These are phyloP conservation scores for Fusarium cyanostomum DNA, from an alignment of 2,329 filamentous ascomycete genomes.

Conservation along the genomic window DNA sequence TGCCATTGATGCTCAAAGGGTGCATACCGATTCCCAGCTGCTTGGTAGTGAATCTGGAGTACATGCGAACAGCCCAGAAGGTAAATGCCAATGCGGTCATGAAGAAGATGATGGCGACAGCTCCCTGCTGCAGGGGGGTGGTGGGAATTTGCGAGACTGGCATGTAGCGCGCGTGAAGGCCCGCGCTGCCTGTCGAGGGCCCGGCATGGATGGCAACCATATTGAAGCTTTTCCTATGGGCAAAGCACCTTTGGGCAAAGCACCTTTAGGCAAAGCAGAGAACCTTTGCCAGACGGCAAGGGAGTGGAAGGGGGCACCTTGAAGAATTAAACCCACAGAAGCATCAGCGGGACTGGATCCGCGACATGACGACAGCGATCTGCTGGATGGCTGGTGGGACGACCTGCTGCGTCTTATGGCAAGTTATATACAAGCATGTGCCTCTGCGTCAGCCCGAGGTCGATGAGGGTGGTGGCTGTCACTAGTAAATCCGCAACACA, in stretches of 20 bases:
- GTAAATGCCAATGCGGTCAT: conserved; percentile 28
- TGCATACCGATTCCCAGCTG: conserved; percentile 31
- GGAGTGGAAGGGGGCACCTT: not conserved
- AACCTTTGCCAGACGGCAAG: no score
- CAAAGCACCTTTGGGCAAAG: no score
- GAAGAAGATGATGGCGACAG: conserved; percentile 30
- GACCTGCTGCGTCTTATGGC: no score
- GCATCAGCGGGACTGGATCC: no score
- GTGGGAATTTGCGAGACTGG: conserved; percentile 24
- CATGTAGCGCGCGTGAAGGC: conserved; percentile 17
- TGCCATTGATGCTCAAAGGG: not conserved
- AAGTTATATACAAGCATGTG: no score
- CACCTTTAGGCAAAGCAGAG: no score
- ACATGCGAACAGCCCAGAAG: conserved; percentile 26
- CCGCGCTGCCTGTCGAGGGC: not conserved
- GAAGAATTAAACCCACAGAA: not conserved
- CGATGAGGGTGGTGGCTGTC: no score
- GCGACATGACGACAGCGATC: no score
- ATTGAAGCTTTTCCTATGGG: not conserved
- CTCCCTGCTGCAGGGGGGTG: conserved; percentile 29
- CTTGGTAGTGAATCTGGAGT: conserved; percentile 28
- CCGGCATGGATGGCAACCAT: conserved; percentile 1
- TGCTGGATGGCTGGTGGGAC: no score
- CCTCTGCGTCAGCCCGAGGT: no score
- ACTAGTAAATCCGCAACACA: no score